phyloP scores from a whole-genome alignment of 306 rosid genomes.

The Ceratonia siliqua region DNA sequence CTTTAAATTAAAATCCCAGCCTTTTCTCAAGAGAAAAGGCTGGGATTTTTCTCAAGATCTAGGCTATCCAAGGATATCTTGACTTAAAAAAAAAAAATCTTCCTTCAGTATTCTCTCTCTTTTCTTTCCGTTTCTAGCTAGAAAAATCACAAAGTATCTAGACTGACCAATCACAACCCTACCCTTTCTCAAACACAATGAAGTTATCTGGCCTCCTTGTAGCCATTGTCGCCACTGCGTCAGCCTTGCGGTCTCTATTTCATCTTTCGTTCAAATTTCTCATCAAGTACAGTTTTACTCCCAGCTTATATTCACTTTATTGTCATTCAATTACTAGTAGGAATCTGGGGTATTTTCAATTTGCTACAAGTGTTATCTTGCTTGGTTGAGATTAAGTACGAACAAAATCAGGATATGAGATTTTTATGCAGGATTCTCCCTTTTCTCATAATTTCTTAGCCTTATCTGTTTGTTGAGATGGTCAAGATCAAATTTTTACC shows the following conservation, averaged over 20 bases:
- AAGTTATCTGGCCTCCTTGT: constrained; percentile 59
- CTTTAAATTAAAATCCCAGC: too few relatives aligned
- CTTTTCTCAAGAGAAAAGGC: too few relatives aligned
- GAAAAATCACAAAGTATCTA: background rate
- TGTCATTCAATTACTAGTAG: background rate
- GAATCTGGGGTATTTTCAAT: background rate
- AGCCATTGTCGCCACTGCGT: constrained; percentile 55
- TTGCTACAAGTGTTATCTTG: background rate
- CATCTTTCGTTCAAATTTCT: constrained; percentile 30
- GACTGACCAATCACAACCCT: background rate
- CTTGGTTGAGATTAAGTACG: background rate
- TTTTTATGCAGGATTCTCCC: background rate
- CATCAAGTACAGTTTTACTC: constrained; percentile 38
- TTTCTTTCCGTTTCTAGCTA: background rate
- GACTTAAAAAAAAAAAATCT: too few relatives aligned
- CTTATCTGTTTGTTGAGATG: background rate
- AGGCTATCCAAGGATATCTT: too few relatives aligned
- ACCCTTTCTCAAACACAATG: constrained; percentile 39
- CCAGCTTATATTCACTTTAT: background rate
- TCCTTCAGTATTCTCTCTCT: too few relatives aligned
- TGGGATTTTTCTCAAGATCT: too few relatives aligned
- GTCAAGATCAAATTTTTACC: background rate
- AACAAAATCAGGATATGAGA: background rate
- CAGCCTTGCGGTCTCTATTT: constrained; percentile 45
- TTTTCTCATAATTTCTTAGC: background rate